Evolutionary conservation across 2,329 filamentous ascomycete species (phyloP).

Genomic region (Alternaria alternata): DNA sequence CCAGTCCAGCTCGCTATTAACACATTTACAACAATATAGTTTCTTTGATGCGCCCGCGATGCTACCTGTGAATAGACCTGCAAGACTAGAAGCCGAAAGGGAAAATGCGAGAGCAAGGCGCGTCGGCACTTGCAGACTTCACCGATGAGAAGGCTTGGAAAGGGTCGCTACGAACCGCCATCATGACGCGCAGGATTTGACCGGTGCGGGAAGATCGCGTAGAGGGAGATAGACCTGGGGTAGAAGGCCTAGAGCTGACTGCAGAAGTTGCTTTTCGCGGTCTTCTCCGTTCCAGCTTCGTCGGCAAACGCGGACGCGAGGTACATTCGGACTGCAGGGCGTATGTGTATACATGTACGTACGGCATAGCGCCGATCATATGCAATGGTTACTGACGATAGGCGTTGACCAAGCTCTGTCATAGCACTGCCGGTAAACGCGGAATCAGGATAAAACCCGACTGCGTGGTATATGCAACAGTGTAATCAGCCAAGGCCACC

Average conservation of each 20-base stretch:
- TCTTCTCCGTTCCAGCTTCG: neutral
- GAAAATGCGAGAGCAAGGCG: neutral
- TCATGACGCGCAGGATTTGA: slow-evolving; percentile 19
- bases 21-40: neutral
- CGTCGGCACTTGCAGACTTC: slow-evolving; percentile 6
- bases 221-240: slow-evolving; percentile 3
- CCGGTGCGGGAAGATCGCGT: slow-evolving; percentile 23
- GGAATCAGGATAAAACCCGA: neutral
- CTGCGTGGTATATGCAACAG: neutral
- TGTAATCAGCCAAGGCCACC: accelerated
- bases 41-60: neutral
- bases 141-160: slow-evolving; percentile 15
- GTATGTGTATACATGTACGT: neutral
- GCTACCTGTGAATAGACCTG: neutral
- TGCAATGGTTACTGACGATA: neutral
- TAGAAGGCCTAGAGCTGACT: slow-evolving; percentile 19
- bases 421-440: neutral
- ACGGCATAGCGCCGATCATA: neutral
- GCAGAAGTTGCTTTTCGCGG: slow-evolving; percentile 15
- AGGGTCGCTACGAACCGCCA: slow-evolving; percentile 6
- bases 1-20: neutral
- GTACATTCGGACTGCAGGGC: neutral
- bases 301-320: slow-evolving; percentile 15
- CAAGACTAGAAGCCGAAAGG: neutral
- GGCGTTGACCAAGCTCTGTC: neutral